A percentile compares a stretch with the other conserved stretches of the same genome.
Evolutionary conservation across 2,329 filamentous ascomycete species (phyloP).

Genomic region (Pseudocercospora musae): DNA sequence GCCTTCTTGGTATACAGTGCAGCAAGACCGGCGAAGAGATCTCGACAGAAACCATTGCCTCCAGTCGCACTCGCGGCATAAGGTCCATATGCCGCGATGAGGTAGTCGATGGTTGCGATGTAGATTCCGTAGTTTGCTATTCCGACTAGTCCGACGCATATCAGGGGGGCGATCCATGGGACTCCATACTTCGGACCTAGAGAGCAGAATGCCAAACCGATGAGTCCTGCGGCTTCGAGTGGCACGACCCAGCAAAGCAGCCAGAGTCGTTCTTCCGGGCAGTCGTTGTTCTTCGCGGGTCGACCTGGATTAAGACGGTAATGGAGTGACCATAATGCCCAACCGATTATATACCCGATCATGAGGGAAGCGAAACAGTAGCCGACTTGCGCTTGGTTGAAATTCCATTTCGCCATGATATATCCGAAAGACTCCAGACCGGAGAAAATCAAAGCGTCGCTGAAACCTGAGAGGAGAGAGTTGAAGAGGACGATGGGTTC

Average conservation of each 20-base stretch:
- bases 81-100: constrained; percentile 69
- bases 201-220: constrained; percentile 68
- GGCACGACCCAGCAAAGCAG: constrained; percentile 62
- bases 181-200: constrained; percentile 54
- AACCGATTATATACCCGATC: constrained; percentile 63
- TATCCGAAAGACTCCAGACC: constrained; percentile 69
- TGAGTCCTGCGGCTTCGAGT: constrained; percentile 62
- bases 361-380: constrained; percentile 59
- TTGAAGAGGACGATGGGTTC: constrained; percentile 71
- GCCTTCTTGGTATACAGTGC: constrained; percentile 64
- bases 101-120: constrained; percentile 51
- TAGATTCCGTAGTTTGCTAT: constrained; percentile 59
- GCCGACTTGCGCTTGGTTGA: constrained; percentile 55
- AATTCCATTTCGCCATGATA: constrained; percentile 62
- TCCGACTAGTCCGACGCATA: constrained; percentile 64
- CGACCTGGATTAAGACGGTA: constrained; percentile 44
- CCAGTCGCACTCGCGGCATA: constrained; percentile 67
- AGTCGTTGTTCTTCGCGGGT: constrained; percentile 48
- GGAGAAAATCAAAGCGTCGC: constrained; percentile 73
- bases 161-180: constrained; percentile 66
- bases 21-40: constrained; percentile 69
- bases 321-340: constrained; percentile 53
- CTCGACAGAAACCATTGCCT: constrained; percentile 70
- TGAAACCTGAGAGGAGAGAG: constrained; percentile 69
- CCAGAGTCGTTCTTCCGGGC: constrained; percentile 63